Evolutionary conservation across 306 rosid species (phyloP), one percentile per base, ranked within the genome.

Genomic region (Ormosia semicastrata): DNA sequence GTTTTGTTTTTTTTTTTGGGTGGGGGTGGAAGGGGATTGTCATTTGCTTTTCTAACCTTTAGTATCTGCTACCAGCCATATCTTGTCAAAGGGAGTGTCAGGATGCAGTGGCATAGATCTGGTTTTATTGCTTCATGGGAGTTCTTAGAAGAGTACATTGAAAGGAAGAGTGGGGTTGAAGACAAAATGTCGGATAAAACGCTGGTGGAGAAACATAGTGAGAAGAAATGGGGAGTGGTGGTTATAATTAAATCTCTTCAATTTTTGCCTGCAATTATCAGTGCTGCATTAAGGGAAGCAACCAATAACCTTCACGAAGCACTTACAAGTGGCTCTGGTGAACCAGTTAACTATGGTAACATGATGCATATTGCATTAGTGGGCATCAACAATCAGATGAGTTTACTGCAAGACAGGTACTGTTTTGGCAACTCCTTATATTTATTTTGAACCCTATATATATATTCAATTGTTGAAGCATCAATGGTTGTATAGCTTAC

Each of bases 51-150:
- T 63, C 75, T 90, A 81, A 91, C 85, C 78, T 54, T 54, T 67
- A 73, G 54, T 78, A 71, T 62, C 53, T 77, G 29, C 70, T 75
- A 73, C 78, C 91, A 95, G 99, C 99, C 98, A 52, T 95, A 95
- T 87, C 96, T 95, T 82, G 97, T 93, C 79, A 95, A 93, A 89
- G 99, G 88, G 49, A 95, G 99, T 82, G 97, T 92, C 37, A 91
- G 98, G 87, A 95, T 95, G 97, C 99, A 95, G 84, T 95, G 99
- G 99, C 98, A 95, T 82, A 90, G 98, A 70, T 92, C 91, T 81
- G 99, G 98, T 60, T 92, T 93, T 81, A 93, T 93, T 77, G 98
- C 97, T 64, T 90, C 97, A 2, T 95, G 99, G 99, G 97, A 95
- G 85, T 93, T 91, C 88, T 82, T 87, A 33, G 97, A 93, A 47